phyloP scores from a whole-genome alignment of 2,329 filamentous ascomycete genomes.

The Rhynchosporium secalis region DNA sequence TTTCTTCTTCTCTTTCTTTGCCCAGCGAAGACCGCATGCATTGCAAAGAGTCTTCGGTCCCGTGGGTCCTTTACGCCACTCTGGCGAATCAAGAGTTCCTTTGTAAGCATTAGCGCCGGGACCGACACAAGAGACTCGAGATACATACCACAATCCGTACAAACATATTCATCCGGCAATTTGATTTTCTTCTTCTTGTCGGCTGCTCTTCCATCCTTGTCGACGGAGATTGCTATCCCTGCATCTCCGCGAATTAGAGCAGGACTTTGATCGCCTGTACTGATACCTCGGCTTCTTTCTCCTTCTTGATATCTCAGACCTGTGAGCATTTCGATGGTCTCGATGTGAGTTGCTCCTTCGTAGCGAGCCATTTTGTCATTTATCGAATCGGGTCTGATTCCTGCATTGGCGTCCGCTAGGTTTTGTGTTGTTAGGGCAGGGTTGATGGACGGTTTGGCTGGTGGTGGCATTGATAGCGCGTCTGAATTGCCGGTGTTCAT shows the following conservation, averaged over 20 bases:
- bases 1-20: constrained; percentile 79
- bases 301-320: constrained; percentile 85
- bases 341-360: constrained; percentile 73
- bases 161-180: constrained; percentile 84
- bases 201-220: constrained; percentile 69
- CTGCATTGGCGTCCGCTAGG: constrained; percentile 69
- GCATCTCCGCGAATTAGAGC: constrained; percentile 81
- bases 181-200: constrained; percentile 89
- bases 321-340: constrained; percentile 91
- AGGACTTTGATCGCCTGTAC: constrained; percentile 79
- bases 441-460: constrained; percentile 64
- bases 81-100: constrained; percentile 85
- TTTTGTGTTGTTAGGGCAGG: constrained; percentile 76
- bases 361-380: constrained; percentile 83
- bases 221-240: constrained; percentile 79
- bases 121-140: neutral
- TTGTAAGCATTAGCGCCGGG: neutral
- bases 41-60: constrained; percentile 96
- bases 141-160: constrained; percentile 80
- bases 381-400: constrained; percentile 70
- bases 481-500: constrained; percentile 40
- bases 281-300: constrained; percentile 84
- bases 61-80: constrained; percentile 92
- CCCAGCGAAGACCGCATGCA: constrained; percentile 79
- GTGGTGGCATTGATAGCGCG: constrained; percentile 62